phyloP scores from a whole-genome alignment of 768 basidiomycete genomes.

The Hemileccinum rubropunctum region DNA sequence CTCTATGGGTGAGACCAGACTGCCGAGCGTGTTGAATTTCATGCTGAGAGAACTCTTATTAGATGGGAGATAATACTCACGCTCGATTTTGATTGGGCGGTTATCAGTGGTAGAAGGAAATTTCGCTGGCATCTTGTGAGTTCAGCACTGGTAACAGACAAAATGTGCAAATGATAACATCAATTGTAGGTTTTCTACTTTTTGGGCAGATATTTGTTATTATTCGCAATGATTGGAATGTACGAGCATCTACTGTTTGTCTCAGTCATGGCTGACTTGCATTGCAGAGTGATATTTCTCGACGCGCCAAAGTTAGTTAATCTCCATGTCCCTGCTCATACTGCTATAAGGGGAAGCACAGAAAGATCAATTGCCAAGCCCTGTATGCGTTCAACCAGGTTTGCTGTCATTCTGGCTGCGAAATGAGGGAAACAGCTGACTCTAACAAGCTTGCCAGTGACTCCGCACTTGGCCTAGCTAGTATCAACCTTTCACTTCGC shows the following conservation, averaged over 20 bases:
- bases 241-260: constrained; percentile 17
- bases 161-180: neutral
- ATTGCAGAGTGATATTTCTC: constrained; percentile 32
- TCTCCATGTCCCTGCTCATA: neutral
- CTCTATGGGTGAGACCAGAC: constrained; percentile 39
- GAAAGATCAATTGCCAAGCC: constrained; percentile 42
- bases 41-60: neutral
- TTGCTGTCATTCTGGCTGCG: neutral
- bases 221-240: constrained; percentile 48
- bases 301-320: constrained; percentile 32
- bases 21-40: neutral
- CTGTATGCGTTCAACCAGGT: constrained; percentile 50
- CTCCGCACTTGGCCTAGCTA: constrained; percentile 42
- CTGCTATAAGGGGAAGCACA: constrained; percentile 9
- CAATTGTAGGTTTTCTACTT: constrained; percentile 44
- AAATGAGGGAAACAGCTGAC: neutral
- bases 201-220: constrained; percentile 40
- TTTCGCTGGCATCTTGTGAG: constrained; percentile 50
- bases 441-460: constrained; percentile 38
- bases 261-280: neutral
- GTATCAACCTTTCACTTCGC: constrained; percentile 45
- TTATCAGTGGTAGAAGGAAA: constrained; percentile 38
- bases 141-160: constrained; percentile 2
- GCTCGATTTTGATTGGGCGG: constrained; percentile 41
- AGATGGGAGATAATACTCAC: constrained; percentile 47